Evolutionary conservation across 176 grass and related monocot species (phyloP), one percentile per base, ranked within the genome.

Genomic region (Poa pratensis): DNA sequence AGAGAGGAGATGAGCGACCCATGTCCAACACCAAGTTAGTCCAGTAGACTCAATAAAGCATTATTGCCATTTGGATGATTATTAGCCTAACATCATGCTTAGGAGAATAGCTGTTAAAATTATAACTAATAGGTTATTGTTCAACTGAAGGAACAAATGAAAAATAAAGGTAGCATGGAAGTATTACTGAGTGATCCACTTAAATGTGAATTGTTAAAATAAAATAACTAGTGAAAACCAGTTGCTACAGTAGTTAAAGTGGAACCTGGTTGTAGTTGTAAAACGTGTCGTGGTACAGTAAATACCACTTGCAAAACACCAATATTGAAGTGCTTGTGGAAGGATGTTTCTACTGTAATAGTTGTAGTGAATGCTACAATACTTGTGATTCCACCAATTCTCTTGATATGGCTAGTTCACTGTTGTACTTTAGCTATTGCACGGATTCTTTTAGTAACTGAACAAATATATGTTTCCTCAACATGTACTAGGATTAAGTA

Each of bases 281-380:
- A 76, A 40, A 43, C 40, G 15, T 40, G 19, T 12, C 13, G 8
- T 12, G 18, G 57, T 51, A n/a, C 15, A 78, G 8, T 40, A 46
- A 84, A 73, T 55, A 79, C 16, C 34, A 19, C 27, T 74, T 63
- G 55, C 42, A 60, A 42, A 27, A 58, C 61, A 81, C 24, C 77
- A 83, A 30, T 76, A 61, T 53, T 53, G 26, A 70, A 20, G 5
- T 72, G 24, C 7, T 30, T 60, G 35, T 54, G 15, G 69, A 59
- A 72, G 23, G 51, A 82, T 58, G 80, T 70, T 55, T 52, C 24
- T 48, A 51, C 5, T 63, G 20, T 5, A 54, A 63, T 51, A 83
- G 53, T 73, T 11, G 60, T 27, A 80, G 19, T 39, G 60, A 84
- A 75, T 60, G 23, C 15, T 37, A 80, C 26, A 35, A 17, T n/a